Conservation (phyloP, 257 asterid genomes). For the Nicotiana noctiflora region DNA sequence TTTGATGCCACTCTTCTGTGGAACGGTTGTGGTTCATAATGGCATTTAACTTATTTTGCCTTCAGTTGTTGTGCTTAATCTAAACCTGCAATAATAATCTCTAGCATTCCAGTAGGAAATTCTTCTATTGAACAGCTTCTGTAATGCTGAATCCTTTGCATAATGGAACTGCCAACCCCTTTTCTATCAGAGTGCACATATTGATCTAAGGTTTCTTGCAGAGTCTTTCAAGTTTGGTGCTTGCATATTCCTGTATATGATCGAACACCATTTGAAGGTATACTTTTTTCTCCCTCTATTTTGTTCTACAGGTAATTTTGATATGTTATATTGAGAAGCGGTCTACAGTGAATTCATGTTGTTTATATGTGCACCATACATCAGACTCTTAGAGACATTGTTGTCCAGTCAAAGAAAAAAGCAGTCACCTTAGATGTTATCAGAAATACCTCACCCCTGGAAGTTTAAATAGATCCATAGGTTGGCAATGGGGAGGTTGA, state of each 20-base stretch:
- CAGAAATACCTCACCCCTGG: no score
- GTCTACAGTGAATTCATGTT: not conserved
- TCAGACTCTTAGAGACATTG: not conserved
- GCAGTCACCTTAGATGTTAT: no score
- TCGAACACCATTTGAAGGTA: slow-evolving; percentile 87
- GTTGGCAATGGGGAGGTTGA: slow-evolving; percentile 22
- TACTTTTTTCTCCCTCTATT: slow-evolving; percentile 1
- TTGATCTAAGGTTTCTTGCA: slow-evolving; percentile 24
- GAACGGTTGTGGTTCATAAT: no score
- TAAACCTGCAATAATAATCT: no score
- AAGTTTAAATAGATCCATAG: not conserved
- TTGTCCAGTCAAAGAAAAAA: not conserved
- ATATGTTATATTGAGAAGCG: not conserved
- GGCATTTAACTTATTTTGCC: no score
- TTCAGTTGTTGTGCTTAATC: no score
- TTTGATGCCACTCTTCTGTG: no score
- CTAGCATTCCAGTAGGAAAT: no score
- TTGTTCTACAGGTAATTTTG: not conserved
- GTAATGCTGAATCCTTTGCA: no score
- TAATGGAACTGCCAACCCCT: no score
- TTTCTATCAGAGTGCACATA: no score
- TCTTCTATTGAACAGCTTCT: no score
- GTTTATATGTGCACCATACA: not conserved
- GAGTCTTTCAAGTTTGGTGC: slow-evolving; percentile 92
- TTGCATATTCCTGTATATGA: slow-evolving; percentile 87